Evolutionary conservation across 73 alveolate species (phyloP), one percentile per base, ranked within the genome.

Genomic region (Paramecium sonneborni): DNA sequence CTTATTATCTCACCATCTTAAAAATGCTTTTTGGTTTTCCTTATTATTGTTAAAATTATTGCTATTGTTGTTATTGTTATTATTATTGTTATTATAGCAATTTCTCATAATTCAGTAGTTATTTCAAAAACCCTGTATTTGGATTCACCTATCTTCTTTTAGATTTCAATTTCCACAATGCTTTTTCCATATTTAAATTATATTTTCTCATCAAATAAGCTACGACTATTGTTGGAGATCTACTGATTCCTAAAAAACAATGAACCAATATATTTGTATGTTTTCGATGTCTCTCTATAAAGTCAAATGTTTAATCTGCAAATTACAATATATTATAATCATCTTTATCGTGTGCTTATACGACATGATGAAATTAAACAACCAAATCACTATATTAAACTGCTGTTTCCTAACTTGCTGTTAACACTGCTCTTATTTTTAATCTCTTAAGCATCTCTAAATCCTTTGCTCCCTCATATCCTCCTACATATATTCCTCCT

Each of bases 401-500:
- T 79, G 90, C 76, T 43, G 90, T 79, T 15, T 79, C 90, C 14
- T 23, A 21, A 44, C 90, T 79, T 41, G 90, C 76, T 5, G 90
- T 79, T 11, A 79, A 34, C 8, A 79, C 90, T 2, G 90, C 90
- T 24, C 90, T 79, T n/a, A 79, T 79, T 21, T 46, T 79, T 46
- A 79, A 34, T 79, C 43, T 79, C 28, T 46, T 79, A 21, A 79
- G 55, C 20, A 23, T 30, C 1, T 79, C 90, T 7, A 79, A 7
- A 79, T 79, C 90, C 55, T 44, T 79, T 15, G 90, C 90, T 14
- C 76, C 90, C 12, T 79, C 90, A 79, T 79, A 79, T 20, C 90
- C 90, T 41, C 90, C 90, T 1, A 79, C 37, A 44, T 79, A 79
- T 23, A 79, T 23, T 21, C 90, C 90, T 41, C 90, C 90, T 28